A percentile compares a stretch with the other conserved stretches of the same genome.
Evolutionary conservation across 2,329 filamentous ascomycete species (phyloP).

Genomic region (Colletotrichum siamense): DNA sequence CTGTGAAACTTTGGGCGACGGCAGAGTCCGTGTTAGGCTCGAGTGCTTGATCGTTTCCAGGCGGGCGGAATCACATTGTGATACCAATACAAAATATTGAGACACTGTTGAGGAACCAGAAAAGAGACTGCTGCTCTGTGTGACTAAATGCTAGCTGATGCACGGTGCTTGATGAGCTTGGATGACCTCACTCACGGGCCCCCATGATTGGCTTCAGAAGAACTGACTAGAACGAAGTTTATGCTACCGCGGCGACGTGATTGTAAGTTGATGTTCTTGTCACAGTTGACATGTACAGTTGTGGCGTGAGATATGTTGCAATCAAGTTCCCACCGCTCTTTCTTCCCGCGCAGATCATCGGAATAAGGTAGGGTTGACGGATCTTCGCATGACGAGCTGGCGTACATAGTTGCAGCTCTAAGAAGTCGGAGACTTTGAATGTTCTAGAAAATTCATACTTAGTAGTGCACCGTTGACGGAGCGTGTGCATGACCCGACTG

Average conservation of each 20-base stretch:
- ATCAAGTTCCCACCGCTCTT: conserved; percentile 16
- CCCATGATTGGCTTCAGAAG: neutral
- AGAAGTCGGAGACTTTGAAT: neutral
- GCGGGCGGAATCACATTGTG: neutral
- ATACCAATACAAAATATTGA: neutral
- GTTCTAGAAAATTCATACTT: conserved; percentile 6
- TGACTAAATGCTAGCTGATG: neutral
- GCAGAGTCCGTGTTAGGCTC: conserved; percentile 2
- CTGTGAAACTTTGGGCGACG: conserved; percentile 6
- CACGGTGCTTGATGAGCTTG: neutral
- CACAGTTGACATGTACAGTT: neutral
- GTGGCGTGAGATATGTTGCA: conserved; percentile 11
- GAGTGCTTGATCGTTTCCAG: neutral
- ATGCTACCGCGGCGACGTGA: neutral
- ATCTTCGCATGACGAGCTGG: conserved; percentile 13
- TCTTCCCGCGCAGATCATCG: conserved; percentile 9
- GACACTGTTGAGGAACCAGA: neutral
- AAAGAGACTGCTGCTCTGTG: neutral
- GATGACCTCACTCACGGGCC: neutral
- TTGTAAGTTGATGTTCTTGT: neutral
- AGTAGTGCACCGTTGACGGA: neutral
- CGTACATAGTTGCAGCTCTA: conserved; percentile 15
- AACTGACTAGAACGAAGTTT: neutral
- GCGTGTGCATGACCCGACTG: conserved; percentile 13
- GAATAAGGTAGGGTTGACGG: neutral